Conservation (phyloP, 2,329 filamentous ascomycete species). For the Zymoseptoria passerinii region DNA sequence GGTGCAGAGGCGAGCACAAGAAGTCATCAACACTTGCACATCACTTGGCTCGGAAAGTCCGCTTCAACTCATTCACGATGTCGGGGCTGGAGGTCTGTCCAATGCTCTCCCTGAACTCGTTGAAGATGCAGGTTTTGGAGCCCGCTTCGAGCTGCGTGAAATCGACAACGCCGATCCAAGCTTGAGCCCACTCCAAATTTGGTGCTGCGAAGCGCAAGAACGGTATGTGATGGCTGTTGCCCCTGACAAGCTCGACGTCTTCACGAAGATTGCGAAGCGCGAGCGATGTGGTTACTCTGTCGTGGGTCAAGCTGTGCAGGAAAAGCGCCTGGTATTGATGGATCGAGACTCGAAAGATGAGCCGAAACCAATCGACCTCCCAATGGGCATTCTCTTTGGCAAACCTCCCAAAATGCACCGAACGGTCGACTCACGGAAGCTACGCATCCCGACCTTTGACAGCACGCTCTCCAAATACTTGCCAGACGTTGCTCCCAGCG, state of each 20-base stretch:
- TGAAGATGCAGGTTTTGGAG: conserved; percentile 83
- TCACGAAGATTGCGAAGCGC: conserved; percentile 61
- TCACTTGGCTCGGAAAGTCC: conserved; percentile 77
- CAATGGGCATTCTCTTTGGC: conserved; percentile 81
- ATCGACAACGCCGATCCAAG: conserved; percentile 81
- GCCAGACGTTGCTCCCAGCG: conserved; percentile 36
- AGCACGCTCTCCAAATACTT: conserved; percentile 61
- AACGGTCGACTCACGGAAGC: conserved; percentile 61
- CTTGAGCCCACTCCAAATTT: conserved; percentile 94
- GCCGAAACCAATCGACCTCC: conserved; percentile 76
- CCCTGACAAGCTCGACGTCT: conserved; percentile 65
- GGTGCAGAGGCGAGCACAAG: conserved; percentile 89
- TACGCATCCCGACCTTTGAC: conserved; percentile 64
- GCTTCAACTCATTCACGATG: conserved; percentile 95
- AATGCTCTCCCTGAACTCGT: conserved; percentile 83
- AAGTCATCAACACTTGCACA: conserved; percentile 93
- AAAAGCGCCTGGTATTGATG: conserved; percentile 67
- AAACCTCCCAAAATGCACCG: conserved; percentile 75
- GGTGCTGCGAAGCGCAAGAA: conserved; percentile 96
- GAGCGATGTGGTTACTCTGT: conserved; percentile 91
- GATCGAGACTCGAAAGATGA: conserved; percentile 70
- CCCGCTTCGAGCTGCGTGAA: conserved; percentile 87
- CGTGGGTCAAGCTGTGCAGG: conserved; percentile 69
- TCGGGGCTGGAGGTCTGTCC: conserved; percentile 83
- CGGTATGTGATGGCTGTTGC: conserved; percentile 89